phyloP scores from a whole-genome alignment of 1,139 yeast genomes.

The Pichia sp. region DNA sequence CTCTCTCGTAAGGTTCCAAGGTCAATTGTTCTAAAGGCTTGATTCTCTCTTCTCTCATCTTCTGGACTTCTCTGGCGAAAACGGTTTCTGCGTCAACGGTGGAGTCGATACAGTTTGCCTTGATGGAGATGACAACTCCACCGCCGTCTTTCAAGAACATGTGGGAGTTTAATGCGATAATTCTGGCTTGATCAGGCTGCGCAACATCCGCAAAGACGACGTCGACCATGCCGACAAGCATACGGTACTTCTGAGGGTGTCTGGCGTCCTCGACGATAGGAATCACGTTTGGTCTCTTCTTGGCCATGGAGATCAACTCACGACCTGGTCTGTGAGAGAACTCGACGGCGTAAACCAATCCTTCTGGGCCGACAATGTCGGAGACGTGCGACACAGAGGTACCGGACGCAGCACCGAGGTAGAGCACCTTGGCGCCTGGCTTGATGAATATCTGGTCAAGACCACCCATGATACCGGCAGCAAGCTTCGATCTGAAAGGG shows the following conservation, averaged over 20 bases:
- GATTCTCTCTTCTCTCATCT: conserved; percentile 96
- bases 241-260: conserved; percentile 99
- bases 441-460: conserved; percentile 94
- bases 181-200: conserved; percentile 99
- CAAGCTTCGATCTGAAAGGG: conserved; percentile 98
- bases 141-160: conserved; percentile 97
- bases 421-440: conserved; percentile 96
- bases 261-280: conserved; percentile 99
- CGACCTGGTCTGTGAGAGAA: conserved; percentile 99
- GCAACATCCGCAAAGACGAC: conserved; percentile 99
- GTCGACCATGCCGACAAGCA: conserved; percentile 98
- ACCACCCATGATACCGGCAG: conserved; percentile 99
- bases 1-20: conserved; percentile 98
- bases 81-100: conserved; percentile 99
- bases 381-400: conserved; percentile 98
- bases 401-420: conserved; percentile 99
- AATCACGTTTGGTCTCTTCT: conserved; percentile 98
- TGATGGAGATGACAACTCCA: conserved; percentile 95
- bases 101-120: conserved; percentile 99
- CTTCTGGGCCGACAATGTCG: conserved; percentile 98
- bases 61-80: conserved; percentile 98
- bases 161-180: conserved; percentile 96
- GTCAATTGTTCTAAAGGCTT: conserved; percentile 98
- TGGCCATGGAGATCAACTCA: conserved; percentile 98
- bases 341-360: conserved; percentile 97